phyloP scores from a whole-genome alignment of 2,329 filamentous ascomycete species.

The Aspergillus japonicus region DNA sequence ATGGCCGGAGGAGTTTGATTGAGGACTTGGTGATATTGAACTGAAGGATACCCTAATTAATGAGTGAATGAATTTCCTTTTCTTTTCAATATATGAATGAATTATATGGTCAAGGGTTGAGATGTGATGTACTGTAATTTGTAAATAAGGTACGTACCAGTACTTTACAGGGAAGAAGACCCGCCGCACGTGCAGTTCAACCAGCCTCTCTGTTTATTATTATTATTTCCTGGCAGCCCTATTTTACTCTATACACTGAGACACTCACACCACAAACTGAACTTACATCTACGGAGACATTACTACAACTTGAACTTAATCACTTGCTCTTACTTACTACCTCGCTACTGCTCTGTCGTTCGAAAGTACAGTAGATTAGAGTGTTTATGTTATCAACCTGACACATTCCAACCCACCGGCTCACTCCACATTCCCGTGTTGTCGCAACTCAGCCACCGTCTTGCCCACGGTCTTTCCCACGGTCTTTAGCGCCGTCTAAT shows the following conservation, averaged over 20 bases:
- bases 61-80: neutral
- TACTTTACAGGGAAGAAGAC: neutral
- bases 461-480: neutral
- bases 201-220: neutral
- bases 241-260: too few species aligned
- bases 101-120: neutral
- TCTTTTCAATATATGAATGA: too few species aligned
- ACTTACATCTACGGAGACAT: too few species aligned
- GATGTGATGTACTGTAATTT: too few species aligned
- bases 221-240: neutral
- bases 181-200: neutral
- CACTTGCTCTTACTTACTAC: neutral
- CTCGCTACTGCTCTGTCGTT: too few species aligned
- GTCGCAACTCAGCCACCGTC: neutral
- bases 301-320: too few species aligned
- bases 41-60: constrained; percentile 10
- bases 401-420: neutral
- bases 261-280: too few species aligned
- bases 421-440: neutral
- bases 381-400: neutral
- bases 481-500: constrained; percentile 1
- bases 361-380: too few species aligned
- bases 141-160: too few species aligned
- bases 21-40: constrained; percentile 2
- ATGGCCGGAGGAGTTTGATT: neutral